Conservation (phyloP, 306 rosid species). For the Pachyrhizus erosus region DNA sequence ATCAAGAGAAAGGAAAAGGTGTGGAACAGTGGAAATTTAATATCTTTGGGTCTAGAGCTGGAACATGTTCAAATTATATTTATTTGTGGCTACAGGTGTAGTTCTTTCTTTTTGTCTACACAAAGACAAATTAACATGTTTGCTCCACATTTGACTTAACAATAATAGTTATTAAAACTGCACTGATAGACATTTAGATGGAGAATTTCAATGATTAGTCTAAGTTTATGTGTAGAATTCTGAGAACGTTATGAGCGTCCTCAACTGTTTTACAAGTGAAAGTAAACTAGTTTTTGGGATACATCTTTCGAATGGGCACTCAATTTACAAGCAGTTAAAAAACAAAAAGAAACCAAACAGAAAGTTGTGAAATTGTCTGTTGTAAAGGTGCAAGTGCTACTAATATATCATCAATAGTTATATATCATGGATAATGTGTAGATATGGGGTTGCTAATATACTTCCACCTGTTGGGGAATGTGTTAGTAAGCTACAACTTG, state of each 20-base stretch:
- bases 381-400: neutral
- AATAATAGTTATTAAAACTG: neutral
- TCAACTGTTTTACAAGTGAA: neutral
- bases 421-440: neutral
- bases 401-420: neutral
- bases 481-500: neutral
- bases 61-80: neutral
- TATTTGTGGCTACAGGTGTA: neutral
- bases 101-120: neutral
- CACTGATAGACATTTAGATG: neutral
- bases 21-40: no score
- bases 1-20: no score
- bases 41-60: no score
- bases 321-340: no score
- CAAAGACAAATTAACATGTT: neutral
- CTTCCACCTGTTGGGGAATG: no score
- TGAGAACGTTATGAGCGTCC: neutral
- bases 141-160: neutral
- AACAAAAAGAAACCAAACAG: no score
- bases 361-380: neutral
- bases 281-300: no score
- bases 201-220: neutral
- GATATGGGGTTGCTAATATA: neutral
- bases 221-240: neutral
- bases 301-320: neutral